Percentiles rank a stretch among this genome's conserved stretches.
phyloP scores from a whole-genome alignment of 2,329 filamentous ascomycete genomes.

The Cercospora zeina region DNA sequence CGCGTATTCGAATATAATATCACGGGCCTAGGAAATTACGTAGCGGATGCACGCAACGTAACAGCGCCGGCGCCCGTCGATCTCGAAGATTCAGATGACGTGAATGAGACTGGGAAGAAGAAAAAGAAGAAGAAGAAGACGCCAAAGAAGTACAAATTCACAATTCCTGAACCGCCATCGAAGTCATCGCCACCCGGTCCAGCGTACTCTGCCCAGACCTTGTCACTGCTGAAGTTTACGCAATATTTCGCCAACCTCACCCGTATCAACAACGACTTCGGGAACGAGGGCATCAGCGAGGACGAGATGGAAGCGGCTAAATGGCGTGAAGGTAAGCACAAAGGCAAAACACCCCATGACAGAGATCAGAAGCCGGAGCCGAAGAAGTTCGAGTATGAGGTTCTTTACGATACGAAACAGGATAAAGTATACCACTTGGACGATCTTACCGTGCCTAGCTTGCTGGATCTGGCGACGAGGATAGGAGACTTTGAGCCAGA shows the following conservation, averaged over 20 bases:
- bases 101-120: constrained; percentile 43
- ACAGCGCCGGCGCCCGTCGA: constrained; percentile 23
- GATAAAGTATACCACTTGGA: constrained; percentile 73
- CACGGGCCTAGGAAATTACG: constrained; percentile 62
- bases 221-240: constrained; percentile 76
- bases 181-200: constrained; percentile 76
- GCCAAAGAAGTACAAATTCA: constrained; percentile 54
- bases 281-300: constrained; percentile 19
- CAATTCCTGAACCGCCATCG: constrained; percentile 68
- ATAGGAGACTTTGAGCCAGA: constrained; percentile 62
- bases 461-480: constrained; percentile 73
- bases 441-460: constrained; percentile 82
- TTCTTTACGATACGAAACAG: constrained; percentile 82
- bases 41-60: neutral
- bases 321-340: constrained; percentile 66
- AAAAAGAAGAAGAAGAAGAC: constrained; percentile 58
- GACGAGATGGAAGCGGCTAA: constrained; percentile 41
- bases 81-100: constrained; percentile 32
- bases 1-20: constrained; percentile 88
- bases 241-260: constrained; percentile 98
- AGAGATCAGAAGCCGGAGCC: constrained; percentile 57
- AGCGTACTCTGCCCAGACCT: constrained; percentile 80
- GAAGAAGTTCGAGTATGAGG: constrained; percentile 68
- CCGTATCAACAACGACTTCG: constrained; percentile 73
- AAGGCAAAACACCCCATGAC: constrained; percentile 56